These are phyloP conservation scores for Thielaviopsis musarum DNA, from an alignment of 2,329 filamentous ascomycete genomes.

Conservation along the genomic window DNA sequence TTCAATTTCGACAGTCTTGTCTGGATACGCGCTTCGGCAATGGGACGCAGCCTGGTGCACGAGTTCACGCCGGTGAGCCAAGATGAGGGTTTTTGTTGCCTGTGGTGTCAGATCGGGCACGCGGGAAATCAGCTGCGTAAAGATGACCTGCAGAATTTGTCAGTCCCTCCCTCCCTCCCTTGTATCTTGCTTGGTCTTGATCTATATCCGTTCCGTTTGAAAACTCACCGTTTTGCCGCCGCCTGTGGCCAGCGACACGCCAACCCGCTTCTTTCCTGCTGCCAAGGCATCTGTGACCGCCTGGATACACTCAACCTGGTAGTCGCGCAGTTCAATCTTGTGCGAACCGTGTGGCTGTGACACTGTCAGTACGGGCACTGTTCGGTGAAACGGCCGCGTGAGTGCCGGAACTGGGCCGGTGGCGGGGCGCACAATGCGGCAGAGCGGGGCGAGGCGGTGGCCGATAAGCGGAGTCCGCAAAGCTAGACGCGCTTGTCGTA, in stretches of 20 bases:
- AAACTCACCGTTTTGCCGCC: conserved; percentile 64
- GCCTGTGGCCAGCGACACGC: conserved; percentile 74
- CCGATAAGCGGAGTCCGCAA: not conserved
- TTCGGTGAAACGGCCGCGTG: not conserved
- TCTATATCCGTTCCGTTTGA: too few relatives aligned
- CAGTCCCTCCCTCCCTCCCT: too few relatives aligned
- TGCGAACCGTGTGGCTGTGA: not conserved
- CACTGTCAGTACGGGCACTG: not conserved
- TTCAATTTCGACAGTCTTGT: conserved; percentile 72
- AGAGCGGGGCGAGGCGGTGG: too few relatives aligned
- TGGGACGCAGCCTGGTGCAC: conserved; percentile 87
- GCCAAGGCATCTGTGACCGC: conserved; percentile 55
- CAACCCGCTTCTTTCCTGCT: conserved; percentile 60
- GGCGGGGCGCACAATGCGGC: not conserved
- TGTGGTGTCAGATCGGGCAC: conserved; percentile 37
- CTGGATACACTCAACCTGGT: conserved; percentile 84
- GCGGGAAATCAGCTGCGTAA: conserved; percentile 82
- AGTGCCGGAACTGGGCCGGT: not conserved
- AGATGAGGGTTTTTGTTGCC: conserved; percentile 67
- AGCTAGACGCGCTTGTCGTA: not conserved
- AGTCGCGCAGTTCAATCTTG: conserved; percentile 52
- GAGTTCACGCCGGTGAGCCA: conserved; percentile 83
- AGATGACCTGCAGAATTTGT: conserved; percentile 51
- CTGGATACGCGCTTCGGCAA: conserved; percentile 64
- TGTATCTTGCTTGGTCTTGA: too few relatives aligned